Percentiles rank a stretch among this genome's conserved stretches.
phyloP scores from a whole-genome alignment of 2,329 filamentous ascomycete species.

The Colletotrichum sp. region DNA sequence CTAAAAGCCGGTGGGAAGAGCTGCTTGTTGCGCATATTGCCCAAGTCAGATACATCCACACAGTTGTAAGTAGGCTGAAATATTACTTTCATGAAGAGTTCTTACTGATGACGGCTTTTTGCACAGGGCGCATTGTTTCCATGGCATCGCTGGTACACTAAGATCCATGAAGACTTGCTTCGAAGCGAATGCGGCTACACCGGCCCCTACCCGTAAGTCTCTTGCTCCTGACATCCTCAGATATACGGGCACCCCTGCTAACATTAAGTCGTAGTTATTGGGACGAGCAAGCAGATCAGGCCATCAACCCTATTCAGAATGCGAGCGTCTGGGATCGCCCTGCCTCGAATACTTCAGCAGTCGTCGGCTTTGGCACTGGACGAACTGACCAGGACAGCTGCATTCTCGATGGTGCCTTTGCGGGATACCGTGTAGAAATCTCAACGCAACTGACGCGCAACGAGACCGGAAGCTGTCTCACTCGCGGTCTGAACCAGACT shows the following conservation, averaged over 20 bases:
- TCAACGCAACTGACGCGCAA: neutral
- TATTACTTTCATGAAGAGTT: too few relatives aligned
- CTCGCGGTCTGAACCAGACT: neutral
- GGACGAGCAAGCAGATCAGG: neutral
- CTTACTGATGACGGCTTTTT: neutral
- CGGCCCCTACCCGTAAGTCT: constrained; percentile 35
- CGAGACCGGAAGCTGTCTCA: neutral
- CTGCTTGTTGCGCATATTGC: neutral
- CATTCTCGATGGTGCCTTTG: constrained; percentile 27
- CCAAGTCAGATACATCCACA: neutral
- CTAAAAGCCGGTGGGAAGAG: neutral
- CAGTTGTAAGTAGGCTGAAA: neutral
- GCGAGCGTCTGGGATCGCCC: neutral
- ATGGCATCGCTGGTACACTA: constrained; percentile 36
- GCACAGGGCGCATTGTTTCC: neutral
- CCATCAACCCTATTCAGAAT: neutral
- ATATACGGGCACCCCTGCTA: neutral
- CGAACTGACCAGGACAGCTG: constrained; percentile 7
- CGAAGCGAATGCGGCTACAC: constrained; percentile 34
- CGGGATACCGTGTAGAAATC: neutral
- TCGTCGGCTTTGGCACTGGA: neutral
- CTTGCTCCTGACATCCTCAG: constrained; percentile 19
- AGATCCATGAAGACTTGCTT: constrained; percentile 34
- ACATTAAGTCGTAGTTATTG: neutral
- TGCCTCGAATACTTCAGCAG: neutral